phyloP scores from a whole-genome alignment of 2,329 filamentous ascomycete species.

The Zalaria sp. region DNA sequence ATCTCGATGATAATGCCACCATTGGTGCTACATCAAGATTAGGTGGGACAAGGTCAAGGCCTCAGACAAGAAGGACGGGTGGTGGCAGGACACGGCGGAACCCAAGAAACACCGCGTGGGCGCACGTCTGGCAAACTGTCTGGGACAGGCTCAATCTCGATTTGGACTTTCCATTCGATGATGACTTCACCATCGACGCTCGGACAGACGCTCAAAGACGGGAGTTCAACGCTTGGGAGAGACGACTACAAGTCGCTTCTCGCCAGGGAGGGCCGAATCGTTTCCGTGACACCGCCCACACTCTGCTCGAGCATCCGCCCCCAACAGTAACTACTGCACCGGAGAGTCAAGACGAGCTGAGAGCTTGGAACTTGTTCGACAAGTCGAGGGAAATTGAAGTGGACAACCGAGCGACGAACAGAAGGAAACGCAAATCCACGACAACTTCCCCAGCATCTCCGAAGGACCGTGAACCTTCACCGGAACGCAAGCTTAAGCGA shows the following conservation, averaged over 20 bases:
- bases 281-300: constrained; percentile 35
- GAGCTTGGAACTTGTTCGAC: constrained; percentile 84
- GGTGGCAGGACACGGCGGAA: constrained; percentile 8
- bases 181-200: constrained; percentile 45
- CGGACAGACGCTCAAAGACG: constrained; percentile 41
- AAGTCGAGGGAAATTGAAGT: constrained; percentile 59
- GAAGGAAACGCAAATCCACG: constrained; percentile 64
- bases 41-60: background rate
- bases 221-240: constrained; percentile 61
- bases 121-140: constrained; percentile 77
- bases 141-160: constrained; percentile 68
- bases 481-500: constrained; percentile 73
- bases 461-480: constrained; percentile 36
- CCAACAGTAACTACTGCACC: constrained; percentile 13
- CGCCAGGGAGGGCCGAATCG: constrained; percentile 60
- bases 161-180: constrained; percentile 72
- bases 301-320: constrained; percentile 37
- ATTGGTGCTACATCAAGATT: background rate
- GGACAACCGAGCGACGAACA: constrained; percentile 16
- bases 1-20: constrained; percentile 23
- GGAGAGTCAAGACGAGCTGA: constrained; percentile 58
- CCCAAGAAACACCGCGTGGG: constrained; percentile 37
- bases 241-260: constrained; percentile 68
- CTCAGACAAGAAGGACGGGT: background rate
- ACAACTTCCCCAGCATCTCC: constrained; percentile 58